A percentile compares a stretch with the other conserved stretches of the same genome.
Evolutionary conservation across 305 asterid genomes (phyloP).

Genomic region (Striga hermonthica): DNA sequence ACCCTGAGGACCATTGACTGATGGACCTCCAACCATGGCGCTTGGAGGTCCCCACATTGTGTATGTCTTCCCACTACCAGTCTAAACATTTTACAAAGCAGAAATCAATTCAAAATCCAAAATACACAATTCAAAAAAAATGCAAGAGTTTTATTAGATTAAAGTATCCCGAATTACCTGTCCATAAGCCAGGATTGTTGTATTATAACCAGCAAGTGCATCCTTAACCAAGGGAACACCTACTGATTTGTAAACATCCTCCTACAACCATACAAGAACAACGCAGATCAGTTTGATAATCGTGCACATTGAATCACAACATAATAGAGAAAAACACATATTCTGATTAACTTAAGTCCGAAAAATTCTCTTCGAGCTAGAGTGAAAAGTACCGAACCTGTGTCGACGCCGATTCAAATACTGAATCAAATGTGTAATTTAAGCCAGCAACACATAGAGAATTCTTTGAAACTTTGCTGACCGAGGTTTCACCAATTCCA

Average conservation of each 20-base stretch:
- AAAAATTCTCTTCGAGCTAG: not conserved
- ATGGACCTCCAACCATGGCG: conserved; percentile 75
- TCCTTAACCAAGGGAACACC: conserved; percentile 81
- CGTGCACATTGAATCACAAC: not conserved
- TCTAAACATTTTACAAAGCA: conserved; percentile 3
- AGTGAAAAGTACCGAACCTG: not conserved
- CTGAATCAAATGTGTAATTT: not conserved
- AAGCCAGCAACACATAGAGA: conserved; percentile 19
- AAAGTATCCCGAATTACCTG: conserved; percentile 46
- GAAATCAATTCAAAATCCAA: conserved; percentile 19
- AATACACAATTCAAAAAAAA: conserved; percentile 5
- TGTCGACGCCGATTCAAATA: not conserved
- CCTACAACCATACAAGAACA: conserved; percentile 45
- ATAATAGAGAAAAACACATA: not conserved
- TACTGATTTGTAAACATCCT: conserved; percentile 63
- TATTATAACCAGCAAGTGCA: conserved; percentile 83
- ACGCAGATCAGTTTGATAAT: not conserved
- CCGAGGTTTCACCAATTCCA: conserved; percentile 45
- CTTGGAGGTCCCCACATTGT: no score
- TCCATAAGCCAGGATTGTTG: conserved; percentile 87
- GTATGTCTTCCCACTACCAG: no score
- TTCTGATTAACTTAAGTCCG: not conserved
- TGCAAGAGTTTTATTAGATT: not conserved
- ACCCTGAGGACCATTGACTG: conserved; percentile 65
- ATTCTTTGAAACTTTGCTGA: conserved; percentile 52